phyloP scores from a whole-genome alignment of 2,329 filamentous ascomycete genomes.

The Botrytis fragariae region DNA sequence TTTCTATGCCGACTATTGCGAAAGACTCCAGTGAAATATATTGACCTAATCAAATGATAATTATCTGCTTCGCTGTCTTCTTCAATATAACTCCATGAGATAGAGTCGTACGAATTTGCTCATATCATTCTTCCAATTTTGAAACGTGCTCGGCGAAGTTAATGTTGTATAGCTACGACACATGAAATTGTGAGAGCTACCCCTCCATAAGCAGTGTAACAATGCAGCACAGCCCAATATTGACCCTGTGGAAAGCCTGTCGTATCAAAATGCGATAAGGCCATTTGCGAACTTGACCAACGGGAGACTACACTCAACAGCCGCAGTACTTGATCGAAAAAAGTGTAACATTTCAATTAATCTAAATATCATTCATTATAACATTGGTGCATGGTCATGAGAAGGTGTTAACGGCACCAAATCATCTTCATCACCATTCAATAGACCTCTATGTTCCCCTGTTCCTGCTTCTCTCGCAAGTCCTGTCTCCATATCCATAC shows the following conservation, averaged over 20 bases:
- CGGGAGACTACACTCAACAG: not conserved
- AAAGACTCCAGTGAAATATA: not conserved
- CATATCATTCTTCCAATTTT: not conserved
- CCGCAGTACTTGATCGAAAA: not conserved
- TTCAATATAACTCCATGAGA: not conserved
- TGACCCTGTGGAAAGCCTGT: not conserved
- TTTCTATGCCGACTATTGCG: not conserved
- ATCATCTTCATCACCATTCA: constrained; percentile 41
- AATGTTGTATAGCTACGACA: not conserved
- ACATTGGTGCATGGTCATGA: constrained; percentile 28
- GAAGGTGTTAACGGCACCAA: constrained; percentile 27
- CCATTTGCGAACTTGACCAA: not conserved
- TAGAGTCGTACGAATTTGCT: not conserved
- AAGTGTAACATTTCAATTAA: not conserved
- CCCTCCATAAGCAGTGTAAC: constrained; percentile 4
- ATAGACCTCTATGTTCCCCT: constrained; percentile 46
- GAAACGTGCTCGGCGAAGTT: not conserved
- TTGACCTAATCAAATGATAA: not conserved
- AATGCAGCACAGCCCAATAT: constrained; percentile 1
- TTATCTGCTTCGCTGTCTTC: not conserved
- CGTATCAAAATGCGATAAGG: not conserved
- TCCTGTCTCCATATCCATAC: constrained; percentile 37
- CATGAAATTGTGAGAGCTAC: not conserved
- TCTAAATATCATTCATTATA: constrained; percentile 25
- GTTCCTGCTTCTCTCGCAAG: constrained; percentile 42